Conservation (phyloP, 805 yeast species). For the Cyberlindnera nakhonratchasimensis region DNA sequence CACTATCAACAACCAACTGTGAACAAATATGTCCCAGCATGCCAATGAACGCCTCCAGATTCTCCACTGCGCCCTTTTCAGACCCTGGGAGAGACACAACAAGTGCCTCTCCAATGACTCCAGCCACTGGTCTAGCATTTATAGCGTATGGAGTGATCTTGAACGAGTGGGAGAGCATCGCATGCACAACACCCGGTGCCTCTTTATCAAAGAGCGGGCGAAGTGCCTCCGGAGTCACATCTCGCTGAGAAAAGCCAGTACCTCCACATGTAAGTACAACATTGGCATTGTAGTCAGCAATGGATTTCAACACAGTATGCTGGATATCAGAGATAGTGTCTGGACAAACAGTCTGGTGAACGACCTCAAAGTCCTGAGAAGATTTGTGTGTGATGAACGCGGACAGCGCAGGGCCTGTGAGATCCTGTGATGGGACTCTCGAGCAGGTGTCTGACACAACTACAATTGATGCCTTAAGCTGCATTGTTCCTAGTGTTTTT, state of each 20-base stretch:
- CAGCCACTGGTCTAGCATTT: slow-evolving; percentile 49
- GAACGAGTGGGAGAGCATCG: slow-evolving; percentile 42
- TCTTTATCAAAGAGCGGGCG: slow-evolving; percentile 38
- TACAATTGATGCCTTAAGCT: slow-evolving; percentile 2
- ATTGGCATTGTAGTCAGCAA: not conserved
- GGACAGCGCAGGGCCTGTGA: slow-evolving; percentile 5
- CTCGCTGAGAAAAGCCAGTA: slow-evolving; percentile 46
- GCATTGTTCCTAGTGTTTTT: not conserved
- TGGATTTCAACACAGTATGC: not conserved
- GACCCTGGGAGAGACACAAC: slow-evolving; percentile 52
- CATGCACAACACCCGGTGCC: slow-evolving; percentile 49
- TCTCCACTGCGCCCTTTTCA: slow-evolving; percentile 46
- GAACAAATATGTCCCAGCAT: slow-evolving; percentile 43
- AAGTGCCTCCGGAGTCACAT: slow-evolving; percentile 51
- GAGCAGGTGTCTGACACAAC: slow-evolving; percentile 7
- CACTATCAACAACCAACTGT: slow-evolving; percentile 33
- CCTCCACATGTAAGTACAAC: slow-evolving; percentile 50
- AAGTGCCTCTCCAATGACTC: slow-evolving; percentile 35
- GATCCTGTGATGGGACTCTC: not conserved
- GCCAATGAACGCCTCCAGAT: slow-evolving; percentile 35
- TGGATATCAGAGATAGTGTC: slow-evolving; percentile 6
- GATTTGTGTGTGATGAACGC: not conserved
- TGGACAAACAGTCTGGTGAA: not conserved
- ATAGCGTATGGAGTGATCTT: slow-evolving; percentile 46
- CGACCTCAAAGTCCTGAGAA: not conserved